Evolutionary conservation across 2,329 filamentous ascomycete species (phyloP).

Genomic region (Claviceps citrina): DNA sequence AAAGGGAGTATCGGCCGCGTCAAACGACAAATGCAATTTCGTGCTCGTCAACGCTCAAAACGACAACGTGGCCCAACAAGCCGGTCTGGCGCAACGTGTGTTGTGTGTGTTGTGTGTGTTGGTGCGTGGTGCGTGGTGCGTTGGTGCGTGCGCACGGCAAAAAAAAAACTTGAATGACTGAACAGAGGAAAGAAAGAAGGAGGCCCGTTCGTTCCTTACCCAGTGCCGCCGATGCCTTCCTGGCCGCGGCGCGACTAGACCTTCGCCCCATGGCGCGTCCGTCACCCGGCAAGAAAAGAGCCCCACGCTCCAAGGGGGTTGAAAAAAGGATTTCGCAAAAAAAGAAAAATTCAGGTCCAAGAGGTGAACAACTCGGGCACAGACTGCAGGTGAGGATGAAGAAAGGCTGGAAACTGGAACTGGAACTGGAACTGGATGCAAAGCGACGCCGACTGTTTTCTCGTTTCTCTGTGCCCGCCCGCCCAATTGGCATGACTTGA

Average conservation of each 20-base stretch:
- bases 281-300: neutral
- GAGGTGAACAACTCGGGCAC: neutral
- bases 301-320: too few species aligned
- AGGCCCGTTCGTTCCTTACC: slow-evolving; percentile 31
- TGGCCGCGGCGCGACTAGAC: slow-evolving; percentile 38
- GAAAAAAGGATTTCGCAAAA: neutral
- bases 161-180: neutral
- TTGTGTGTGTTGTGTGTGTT: too few species aligned
- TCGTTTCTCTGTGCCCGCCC: neutral
- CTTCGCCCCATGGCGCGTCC: slow-evolving; percentile 25
- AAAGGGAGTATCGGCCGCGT: neutral
- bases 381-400: neutral
- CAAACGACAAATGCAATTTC: too few species aligned
- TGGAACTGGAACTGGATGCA: too few species aligned
- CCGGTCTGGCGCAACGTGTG: too few species aligned
- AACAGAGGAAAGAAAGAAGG: slow-evolving; percentile 1
- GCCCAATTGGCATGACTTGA: neutral
- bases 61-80: too few species aligned
- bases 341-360: too few species aligned
- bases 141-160: too few species aligned
- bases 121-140: too few species aligned
- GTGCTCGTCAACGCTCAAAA: too few species aligned
- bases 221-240: slow-evolving; percentile 36
- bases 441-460: neutral
- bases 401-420: too few species aligned